Base-by-base conservation (phyloP, 2,329 filamentous ascomycete species). In the Fonsecaea multimorphosa region DNA sequence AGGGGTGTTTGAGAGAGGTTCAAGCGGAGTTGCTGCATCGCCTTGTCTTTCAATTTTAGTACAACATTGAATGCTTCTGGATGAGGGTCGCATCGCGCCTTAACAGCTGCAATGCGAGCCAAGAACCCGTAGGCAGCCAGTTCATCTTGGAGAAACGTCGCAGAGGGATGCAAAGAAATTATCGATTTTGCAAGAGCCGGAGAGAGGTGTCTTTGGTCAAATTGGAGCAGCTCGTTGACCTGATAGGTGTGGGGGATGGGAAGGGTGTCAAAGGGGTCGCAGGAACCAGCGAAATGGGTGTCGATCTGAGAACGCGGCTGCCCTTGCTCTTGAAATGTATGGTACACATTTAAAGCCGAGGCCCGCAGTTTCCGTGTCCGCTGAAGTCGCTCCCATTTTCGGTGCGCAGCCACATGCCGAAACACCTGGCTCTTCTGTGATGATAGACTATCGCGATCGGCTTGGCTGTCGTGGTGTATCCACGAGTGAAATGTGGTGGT, bases 341-440 rank as follows among this genome's bases (percentile, higher is more conserved):
- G 49, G 19, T 52, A 49, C 24, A 60, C 9, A 22, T 36, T 27
- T 4, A 59, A 56, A 27, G 62, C 55, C 12, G 62, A 55, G 19
- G 56, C 62, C 24, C 62, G 56, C 34, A 64, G 19, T 4, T 60
- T 64, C 49, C 56, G 54, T 2, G 62, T 59, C 14, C 62, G 46
- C 34, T 64, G 62, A 14, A 44, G 62, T 51, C 62, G 55, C 29
- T 60, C 46, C 56, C 54, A 36, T 51, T 64, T 60, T 56, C 56
- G 49, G n/a, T 64, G 62, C 1, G 62, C 62, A 16, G 62, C 62
- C 11, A 64, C 56, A 56, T 64, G 62, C 24, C 62, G 56, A 46
- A 59, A 64, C 11, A 64, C 62, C 22, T 64, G 55, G 36, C 62
- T 64, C 22, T 64, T 64, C 1, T 32, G 31, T 16, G 62, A 46